Conservation (phyloP, 768 basidiomycete genomes). For the Saitozyma podzolica region DNA sequence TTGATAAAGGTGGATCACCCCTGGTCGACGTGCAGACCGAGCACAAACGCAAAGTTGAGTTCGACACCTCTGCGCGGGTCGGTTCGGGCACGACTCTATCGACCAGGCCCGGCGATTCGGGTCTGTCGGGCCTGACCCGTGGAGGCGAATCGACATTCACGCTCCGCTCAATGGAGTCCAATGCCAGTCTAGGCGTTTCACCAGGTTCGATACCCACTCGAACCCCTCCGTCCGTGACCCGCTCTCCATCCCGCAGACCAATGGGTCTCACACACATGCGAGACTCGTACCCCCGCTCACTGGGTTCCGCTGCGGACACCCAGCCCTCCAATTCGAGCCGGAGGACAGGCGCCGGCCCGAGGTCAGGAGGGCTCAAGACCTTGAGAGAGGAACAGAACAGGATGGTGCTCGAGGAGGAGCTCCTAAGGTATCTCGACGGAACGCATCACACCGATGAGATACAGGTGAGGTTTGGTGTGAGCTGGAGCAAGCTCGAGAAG, state of each 20-base stretch:
- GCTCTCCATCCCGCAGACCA: constrained; percentile 9
- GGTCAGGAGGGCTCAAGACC: not conserved
- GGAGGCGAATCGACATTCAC: constrained; percentile 38
- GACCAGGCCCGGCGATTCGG: constrained; percentile 10
- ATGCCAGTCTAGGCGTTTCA: constrained; percentile 31
- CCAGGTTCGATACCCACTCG: constrained; percentile 16
- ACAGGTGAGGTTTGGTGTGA: constrained; percentile 74
- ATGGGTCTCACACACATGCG: constrained; percentile 6
- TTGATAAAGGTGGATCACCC: constrained; percentile 31
- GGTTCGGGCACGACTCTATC: constrained; percentile 22
- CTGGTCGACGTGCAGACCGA: constrained; percentile 26
- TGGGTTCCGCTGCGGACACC: constrained; percentile 19
- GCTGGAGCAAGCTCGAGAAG: constrained; percentile 76
- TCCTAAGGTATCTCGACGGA: constrained; percentile 68
- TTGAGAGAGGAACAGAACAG: constrained; percentile 16
- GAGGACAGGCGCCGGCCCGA: not conserved
- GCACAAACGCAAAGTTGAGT: constrained; percentile 34
- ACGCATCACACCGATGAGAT: constrained; percentile 91
- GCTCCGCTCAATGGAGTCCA: constrained; percentile 35
- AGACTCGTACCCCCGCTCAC: constrained; percentile 15
- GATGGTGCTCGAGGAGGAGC: constrained; percentile 31
- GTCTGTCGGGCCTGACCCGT: constrained; percentile 42
- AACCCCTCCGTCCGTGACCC: constrained; percentile 22
- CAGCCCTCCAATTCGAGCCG: constrained; percentile 16
- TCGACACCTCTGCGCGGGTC: constrained; percentile 31